A percentile compares a stretch with the other conserved stretches of the same genome.
Conservation (phyloP, 163 green algal species). For the Scenedesmus sp. region DNA sequence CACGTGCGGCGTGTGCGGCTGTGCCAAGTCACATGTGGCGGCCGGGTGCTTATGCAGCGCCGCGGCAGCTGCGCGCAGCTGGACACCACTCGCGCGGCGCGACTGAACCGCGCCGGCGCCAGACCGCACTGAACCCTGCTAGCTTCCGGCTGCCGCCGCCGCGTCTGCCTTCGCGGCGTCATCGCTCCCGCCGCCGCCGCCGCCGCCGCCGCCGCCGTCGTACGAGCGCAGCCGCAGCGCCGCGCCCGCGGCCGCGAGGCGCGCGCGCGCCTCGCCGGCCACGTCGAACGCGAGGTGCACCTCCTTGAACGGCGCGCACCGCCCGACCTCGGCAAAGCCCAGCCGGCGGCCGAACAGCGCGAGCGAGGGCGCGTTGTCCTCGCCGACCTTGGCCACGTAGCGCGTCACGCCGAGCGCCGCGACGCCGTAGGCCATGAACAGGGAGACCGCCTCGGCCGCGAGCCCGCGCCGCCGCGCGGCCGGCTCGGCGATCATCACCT, state of each 20-base stretch:
- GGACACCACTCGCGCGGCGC: background rate
- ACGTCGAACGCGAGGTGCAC: conserved; percentile 27
- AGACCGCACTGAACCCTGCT: background rate
- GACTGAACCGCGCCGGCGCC: background rate
- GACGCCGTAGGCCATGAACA: conserved; percentile 83
- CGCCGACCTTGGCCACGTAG: conserved; percentile 51
- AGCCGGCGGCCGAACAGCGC: conserved; percentile 43
- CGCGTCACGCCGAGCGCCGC: conserved; percentile 47
- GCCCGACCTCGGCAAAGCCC: conserved; percentile 41
- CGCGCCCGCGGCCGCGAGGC: background rate
- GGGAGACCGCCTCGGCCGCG: conserved; percentile 69
- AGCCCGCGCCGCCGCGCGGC: conserved; percentile 67
- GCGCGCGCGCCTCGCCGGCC: conserved; percentile 1
- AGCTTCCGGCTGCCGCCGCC: too few relatives aligned
- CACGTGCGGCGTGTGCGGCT: too few relatives aligned
- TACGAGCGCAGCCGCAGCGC: conserved; percentile 16
- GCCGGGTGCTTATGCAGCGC: too few relatives aligned
- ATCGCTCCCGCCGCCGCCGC: background rate
- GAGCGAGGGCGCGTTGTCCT: conserved; percentile 46
- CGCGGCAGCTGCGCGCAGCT: background rate
- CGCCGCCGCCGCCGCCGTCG: background rate
- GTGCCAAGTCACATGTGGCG: too few relatives aligned
- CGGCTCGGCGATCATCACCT: conserved; percentile 78
- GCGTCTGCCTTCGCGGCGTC: background rate
- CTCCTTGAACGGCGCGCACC: conserved; percentile 37